Conservation (phyloP, 2,329 filamentous ascomycete genomes). For the Helminthosporium solani region DNA sequence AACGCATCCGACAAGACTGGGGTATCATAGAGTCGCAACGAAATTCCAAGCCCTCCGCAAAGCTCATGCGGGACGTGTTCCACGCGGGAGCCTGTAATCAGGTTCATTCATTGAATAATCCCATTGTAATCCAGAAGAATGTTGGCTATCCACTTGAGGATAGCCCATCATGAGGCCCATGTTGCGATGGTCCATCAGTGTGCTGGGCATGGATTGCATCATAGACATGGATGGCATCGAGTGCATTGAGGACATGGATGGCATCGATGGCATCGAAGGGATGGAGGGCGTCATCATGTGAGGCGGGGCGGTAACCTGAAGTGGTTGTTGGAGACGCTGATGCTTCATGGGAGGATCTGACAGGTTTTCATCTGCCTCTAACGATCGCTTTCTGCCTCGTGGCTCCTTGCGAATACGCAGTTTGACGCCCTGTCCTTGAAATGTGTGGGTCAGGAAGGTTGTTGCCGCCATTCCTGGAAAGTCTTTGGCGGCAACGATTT, state of each 20-base stretch:
- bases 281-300: too few species aligned
- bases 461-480: slow-evolving; percentile 81
- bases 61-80: too few species aligned
- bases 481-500: slow-evolving; percentile 61
- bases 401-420: slow-evolving; percentile 82
- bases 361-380: neutral
- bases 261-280: neutral
- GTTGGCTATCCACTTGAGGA: too few species aligned
- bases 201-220: neutral
- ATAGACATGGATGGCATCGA: neutral
- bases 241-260: neutral
- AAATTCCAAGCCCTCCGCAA: too few species aligned
- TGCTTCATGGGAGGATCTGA: neutral
- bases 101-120: too few species aligned
- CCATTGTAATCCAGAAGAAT: too few species aligned
- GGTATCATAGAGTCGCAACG: too few species aligned
- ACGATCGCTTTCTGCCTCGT: slow-evolving; percentile 41
- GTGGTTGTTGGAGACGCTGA: neutral
- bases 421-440: slow-evolving; percentile 84
- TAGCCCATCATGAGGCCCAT: too few species aligned
- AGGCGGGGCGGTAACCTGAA: too few species aligned
- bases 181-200: too few species aligned
- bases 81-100: too few species aligned
- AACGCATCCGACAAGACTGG: too few species aligned
- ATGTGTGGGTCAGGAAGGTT: slow-evolving; percentile 75